phyloP scores from a whole-genome alignment of 306 rosid genomes.

The Parietaria judaica region DNA sequence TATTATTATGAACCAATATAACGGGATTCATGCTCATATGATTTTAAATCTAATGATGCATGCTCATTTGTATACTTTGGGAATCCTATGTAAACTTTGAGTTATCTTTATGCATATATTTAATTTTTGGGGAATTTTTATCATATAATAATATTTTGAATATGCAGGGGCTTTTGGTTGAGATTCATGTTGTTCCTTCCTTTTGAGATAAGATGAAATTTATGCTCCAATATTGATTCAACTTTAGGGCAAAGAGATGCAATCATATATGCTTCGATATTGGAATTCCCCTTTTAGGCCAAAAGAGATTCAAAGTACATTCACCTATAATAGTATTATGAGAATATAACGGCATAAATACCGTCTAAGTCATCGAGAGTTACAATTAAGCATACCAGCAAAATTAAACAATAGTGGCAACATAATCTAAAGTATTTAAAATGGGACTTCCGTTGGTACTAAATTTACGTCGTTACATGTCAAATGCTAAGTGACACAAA shows the following conservation, averaged over 20 bases:
- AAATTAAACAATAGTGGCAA: no score
- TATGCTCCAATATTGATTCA: constrained; percentile 23
- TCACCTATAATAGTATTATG: not conserved
- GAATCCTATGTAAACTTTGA: constrained; percentile 43
- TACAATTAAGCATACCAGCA: no score
- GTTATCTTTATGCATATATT: constrained; percentile 21
- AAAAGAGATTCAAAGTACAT: constrained; percentile 10
- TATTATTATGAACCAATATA: constrained; percentile 26
- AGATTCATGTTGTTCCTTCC: constrained; percentile 31
- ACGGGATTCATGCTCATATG: constrained; percentile 9
- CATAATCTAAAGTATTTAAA: no score
- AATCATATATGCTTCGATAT: constrained; percentile 27
- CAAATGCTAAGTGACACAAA: no score
- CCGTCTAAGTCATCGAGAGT: no score
- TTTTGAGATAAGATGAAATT: constrained; percentile 33
- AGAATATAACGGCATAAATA: no score
- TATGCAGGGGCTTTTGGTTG: constrained; percentile 27
- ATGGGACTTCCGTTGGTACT: no score
- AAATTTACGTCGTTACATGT: no score
- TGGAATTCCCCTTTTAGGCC: constrained; percentile 15
- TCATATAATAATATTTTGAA: constrained; percentile 20
- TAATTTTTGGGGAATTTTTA: not conserved
- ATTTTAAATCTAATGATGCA: constrained; percentile 6
- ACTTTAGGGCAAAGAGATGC: constrained; percentile 15
- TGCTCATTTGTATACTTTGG: constrained; percentile 21